A percentile compares a stretch with the other conserved stretches of the same genome.
phyloP scores from a whole-genome alignment of 2,329 filamentous ascomycete genomes.

The Arthroderma sp. region DNA sequence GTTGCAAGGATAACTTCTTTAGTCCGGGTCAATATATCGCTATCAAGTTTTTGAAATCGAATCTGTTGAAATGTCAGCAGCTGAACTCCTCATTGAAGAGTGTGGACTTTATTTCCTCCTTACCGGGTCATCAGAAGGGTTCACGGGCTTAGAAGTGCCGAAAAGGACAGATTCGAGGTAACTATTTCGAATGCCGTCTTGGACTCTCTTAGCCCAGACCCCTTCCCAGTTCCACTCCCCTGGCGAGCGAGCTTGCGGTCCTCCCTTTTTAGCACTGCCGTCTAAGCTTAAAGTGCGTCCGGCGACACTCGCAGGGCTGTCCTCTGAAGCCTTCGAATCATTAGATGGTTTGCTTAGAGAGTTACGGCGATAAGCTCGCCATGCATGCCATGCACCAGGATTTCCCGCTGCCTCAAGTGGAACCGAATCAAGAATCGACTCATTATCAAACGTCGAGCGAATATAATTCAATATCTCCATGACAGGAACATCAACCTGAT shows the following conservation, averaged over 20 bases:
- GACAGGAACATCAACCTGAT: constrained; percentile 35
- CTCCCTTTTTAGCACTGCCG: constrained; percentile 30
- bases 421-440: constrained; percentile 61
- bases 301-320: neutral
- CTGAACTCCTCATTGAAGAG: neutral
- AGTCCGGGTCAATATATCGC: constrained; percentile 18
- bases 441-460: constrained; percentile 66
- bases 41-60: constrained; percentile 27
- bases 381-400: constrained; percentile 85
- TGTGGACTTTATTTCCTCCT: constrained; percentile 18
- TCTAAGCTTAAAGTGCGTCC: constrained; percentile 5
- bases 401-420: constrained; percentile 76
- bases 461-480: constrained; percentile 69
- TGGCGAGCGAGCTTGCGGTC: constrained; percentile 42
- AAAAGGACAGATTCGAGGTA: constrained; percentile 68
- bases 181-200: constrained; percentile 62
- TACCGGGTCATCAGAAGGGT: constrained; percentile 56
- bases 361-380: constrained; percentile 54
- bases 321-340: constrained; percentile 1
- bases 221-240: constrained; percentile 97
- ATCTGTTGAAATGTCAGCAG: constrained; percentile 18
- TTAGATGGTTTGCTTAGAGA: neutral
- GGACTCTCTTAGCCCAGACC: constrained; percentile 85
- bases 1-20: constrained; percentile 25
- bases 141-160: constrained; percentile 43